Percentiles rank a stretch among this genome's conserved stretches.
Evolutionary conservation across 1,284 basidiomycete species (phyloP).

Genomic region (Ceratobasidium sp.): DNA sequence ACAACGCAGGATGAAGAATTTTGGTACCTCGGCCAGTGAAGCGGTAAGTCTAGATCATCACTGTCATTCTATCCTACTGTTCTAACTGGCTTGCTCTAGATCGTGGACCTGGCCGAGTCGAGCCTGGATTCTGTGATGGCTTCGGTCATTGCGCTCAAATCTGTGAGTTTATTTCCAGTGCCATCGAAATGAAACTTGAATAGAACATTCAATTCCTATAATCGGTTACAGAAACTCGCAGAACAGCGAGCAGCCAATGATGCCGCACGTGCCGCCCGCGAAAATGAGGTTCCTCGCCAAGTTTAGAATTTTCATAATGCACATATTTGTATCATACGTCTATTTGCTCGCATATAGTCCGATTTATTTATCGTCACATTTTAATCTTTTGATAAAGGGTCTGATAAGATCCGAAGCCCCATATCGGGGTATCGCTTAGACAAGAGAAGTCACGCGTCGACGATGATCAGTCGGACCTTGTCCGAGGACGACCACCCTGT

Average conservation of each 20-base stretch:
- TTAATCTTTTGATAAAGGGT: constrained; percentile 7
- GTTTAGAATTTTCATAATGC: constrained; percentile 17
- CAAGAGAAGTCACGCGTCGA: constrained; percentile 41
- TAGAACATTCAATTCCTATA: neutral
- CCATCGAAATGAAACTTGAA: neutral
- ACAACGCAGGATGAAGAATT: constrained; percentile 9
- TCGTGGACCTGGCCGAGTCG: constrained; percentile 36
- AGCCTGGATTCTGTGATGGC: constrained; percentile 39
- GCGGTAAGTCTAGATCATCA: constrained; percentile 4
- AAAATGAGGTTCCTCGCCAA: constrained; percentile 29
- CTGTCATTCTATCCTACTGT: neutral
- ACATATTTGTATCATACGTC: neutral
- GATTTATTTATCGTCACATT: neutral
- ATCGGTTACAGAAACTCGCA: constrained; percentile 28
- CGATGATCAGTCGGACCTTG: constrained; percentile 37
- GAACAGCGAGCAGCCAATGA: constrained; percentile 33
- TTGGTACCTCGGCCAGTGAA: constrained; percentile 21
- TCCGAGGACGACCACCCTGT: constrained; percentile 22
- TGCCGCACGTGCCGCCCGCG: constrained; percentile 15
- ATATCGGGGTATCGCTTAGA: constrained; percentile 13
- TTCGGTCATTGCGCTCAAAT: constrained; percentile 36
- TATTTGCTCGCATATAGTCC: neutral
- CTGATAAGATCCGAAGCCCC: constrained; percentile 28
- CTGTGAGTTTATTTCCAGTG: neutral
- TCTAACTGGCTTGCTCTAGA: neutral